These are phyloP conservation scores for Colletotrichum destructivum DNA, from an alignment of 2,329 filamentous ascomycete species.

Conservation along the genomic window DNA sequence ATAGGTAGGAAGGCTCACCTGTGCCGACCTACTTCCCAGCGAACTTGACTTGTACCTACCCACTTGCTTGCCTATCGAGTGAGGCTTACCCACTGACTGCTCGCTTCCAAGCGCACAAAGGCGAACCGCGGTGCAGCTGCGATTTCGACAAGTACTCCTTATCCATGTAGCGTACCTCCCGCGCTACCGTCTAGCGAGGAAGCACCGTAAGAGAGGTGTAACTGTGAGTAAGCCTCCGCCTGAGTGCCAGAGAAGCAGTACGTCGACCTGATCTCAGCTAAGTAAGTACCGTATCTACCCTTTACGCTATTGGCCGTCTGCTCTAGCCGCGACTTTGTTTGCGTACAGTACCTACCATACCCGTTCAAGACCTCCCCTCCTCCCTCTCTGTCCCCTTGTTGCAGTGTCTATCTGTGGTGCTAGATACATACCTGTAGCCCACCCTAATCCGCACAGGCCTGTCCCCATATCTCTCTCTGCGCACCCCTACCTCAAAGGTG, in stretches of 20 bases:
- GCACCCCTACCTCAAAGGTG: slow-evolving; percentile 37
- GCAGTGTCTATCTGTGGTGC: not conserved
- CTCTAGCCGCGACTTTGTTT: slow-evolving; percentile 19
- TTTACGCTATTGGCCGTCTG: slow-evolving; percentile 14
- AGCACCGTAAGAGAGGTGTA: slow-evolving; percentile 5
- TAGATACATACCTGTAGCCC: slow-evolving; percentile 2
- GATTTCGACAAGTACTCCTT: slow-evolving; percentile 18
- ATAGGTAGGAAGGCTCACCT: not conserved
- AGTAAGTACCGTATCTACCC: slow-evolving; percentile 10
- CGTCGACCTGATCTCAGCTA: slow-evolving; percentile 22
- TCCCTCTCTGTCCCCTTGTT: not conserved
- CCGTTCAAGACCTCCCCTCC: not conserved
- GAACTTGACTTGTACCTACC: slow-evolving; percentile 21
- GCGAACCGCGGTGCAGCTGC: slow-evolving; percentile 34
- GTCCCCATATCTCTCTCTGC: slow-evolving; percentile 34
- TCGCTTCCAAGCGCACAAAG: slow-evolving; percentile 35
- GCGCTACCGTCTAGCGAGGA: slow-evolving; percentile 11
- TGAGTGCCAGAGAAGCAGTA: slow-evolving; percentile 16
- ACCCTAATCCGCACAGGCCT: slow-evolving; percentile 21
- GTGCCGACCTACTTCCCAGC: slow-evolving; percentile 16
- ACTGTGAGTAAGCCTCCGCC: slow-evolving; percentile 40
- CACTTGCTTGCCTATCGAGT: slow-evolving; percentile 38
- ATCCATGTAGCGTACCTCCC: slow-evolving; percentile 31
- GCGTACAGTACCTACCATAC: not conserved
- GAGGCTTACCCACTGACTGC: slow-evolving; percentile 39